A percentile compares a stretch with the other conserved stretches of the same genome.
These are phyloP conservation scores for Solanum tarijense DNA, from an alignment of 257 asterid species.

Conservation along the genomic window DNA sequence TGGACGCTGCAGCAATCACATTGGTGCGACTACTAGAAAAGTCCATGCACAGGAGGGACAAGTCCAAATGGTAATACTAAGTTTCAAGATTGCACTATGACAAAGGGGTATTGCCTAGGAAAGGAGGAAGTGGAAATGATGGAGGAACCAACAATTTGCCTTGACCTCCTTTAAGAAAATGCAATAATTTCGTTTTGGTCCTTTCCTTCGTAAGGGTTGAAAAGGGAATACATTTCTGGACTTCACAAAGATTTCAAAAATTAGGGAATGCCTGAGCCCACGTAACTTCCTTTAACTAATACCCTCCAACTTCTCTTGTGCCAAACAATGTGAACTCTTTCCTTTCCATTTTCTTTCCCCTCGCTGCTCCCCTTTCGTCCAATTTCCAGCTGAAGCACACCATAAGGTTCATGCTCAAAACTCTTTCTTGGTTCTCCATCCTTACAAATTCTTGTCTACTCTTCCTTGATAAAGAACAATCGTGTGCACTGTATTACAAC, in stretches of 20 bases:
- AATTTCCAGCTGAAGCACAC: neutral
- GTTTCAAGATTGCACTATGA: neutral
- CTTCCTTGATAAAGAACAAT: neutral
- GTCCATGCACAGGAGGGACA: constrained; percentile 35
- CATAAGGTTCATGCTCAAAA: neutral
- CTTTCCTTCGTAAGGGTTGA: neutral
- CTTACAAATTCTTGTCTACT: neutral
- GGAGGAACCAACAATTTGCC: neutral
- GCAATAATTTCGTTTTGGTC: neutral
- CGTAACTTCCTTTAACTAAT: neutral
- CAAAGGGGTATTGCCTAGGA: neutral
- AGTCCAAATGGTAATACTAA: constrained; percentile 47
- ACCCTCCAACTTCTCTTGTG: neutral
- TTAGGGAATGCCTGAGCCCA: neutral
- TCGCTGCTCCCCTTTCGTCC: neutral
- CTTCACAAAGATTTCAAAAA: neutral
- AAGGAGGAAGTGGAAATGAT: neutral
- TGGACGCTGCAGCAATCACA: constrained; percentile 27
- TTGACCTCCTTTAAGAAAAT: neutral
- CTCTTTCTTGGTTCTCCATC: neutral
- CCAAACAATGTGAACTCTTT: neutral
- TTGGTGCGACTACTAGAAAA: constrained; percentile 33
- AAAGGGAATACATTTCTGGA: neutral
- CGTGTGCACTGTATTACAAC: neutral
- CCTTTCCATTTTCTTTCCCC: neutral